A percentile compares a stretch with the other conserved stretches of the same genome.
phyloP scores from a whole-genome alignment of 148 eudicot species.

The Rhododendron kiyosumense region DNA sequence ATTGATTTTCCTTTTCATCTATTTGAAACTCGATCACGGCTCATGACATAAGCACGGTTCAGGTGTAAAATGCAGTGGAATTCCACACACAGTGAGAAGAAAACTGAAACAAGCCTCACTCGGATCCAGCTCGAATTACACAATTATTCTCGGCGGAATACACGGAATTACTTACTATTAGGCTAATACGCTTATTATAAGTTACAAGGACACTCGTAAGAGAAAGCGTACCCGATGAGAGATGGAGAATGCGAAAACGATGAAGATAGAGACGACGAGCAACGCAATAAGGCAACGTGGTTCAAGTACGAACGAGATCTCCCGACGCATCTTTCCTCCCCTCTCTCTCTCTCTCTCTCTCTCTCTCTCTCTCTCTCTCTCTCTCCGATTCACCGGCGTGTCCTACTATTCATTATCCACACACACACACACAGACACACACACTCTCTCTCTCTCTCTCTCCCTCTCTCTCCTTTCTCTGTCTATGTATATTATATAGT shows the following conservation, averaged over 20 bases:
- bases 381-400: not conserved
- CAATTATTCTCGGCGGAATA: not conserved
- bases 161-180: too few relatives aligned
- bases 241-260: constrained; percentile 40
- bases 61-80: not conserved
- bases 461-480: not conserved
- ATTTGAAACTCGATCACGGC: not conserved
- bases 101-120: not conserved
- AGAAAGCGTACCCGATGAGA: constrained; percentile 30
- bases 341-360: not conserved
- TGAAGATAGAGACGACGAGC: constrained; percentile 33
- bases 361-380: not conserved
- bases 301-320: constrained; percentile 46
- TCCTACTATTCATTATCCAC: not conserved
- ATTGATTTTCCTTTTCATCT: not conserved
- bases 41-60: not conserved
- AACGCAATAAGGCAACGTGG: constrained; percentile 45
- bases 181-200: too few relatives aligned
- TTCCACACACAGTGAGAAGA: not conserved
- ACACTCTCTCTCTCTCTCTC: not conserved
- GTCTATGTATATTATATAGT: not conserved
- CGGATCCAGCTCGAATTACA: not conserved
- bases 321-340: constrained; percentile 41
- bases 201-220: not conserved
- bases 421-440: too few relatives aligned